Conservation (phyloP, 768 basidiomycete genomes). For the Auricularia cornea region DNA sequence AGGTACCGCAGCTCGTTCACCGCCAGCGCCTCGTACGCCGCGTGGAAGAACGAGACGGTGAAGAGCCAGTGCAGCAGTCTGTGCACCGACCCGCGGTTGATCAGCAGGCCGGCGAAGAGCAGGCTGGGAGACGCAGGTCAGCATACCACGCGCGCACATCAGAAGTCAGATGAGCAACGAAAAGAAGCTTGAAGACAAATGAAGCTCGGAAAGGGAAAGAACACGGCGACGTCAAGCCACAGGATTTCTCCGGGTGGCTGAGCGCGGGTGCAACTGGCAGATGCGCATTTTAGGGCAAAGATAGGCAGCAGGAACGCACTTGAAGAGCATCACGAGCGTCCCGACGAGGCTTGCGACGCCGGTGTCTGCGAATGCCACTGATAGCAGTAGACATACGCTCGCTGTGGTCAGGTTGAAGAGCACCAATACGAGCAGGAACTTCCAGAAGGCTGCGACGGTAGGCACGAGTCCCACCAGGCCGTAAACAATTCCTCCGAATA, state of each 20-base stretch:
- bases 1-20: slow-evolving; percentile 95
- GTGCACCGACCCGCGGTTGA: slow-evolving; percentile 83
- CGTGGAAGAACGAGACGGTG: slow-evolving; percentile 95
- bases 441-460: slow-evolving; percentile 88
- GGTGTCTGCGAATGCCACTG: slow-evolving; percentile 78
- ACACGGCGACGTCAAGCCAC: background rate
- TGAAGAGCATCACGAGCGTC: slow-evolving; percentile 95
- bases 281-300: background rate
- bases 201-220: background rate
- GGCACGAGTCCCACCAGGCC: slow-evolving; percentile 92
- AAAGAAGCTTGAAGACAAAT: background rate
- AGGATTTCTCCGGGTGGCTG: background rate
- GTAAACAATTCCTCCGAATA: slow-evolving; percentile 95
- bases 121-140: slow-evolving; percentile 41
- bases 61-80: slow-evolving; percentile 75
- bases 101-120: slow-evolving; percentile 89
- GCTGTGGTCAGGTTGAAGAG: slow-evolving; percentile 96
- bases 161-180: background rate
- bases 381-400: slow-evolving; percentile 82
- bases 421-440: slow-evolving; percentile 83
- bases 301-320: slow-evolving; percentile 46
- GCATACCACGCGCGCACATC: background rate
- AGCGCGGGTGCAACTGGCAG: background rate
- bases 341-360: slow-evolving; percentile 92
- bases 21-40: slow-evolving; percentile 94